Percentiles rank a stretch among this genome's conserved stretches.
phyloP scores from a whole-genome alignment of 768 basidiomycete genomes.

The Boletus vinaceobasis region DNA sequence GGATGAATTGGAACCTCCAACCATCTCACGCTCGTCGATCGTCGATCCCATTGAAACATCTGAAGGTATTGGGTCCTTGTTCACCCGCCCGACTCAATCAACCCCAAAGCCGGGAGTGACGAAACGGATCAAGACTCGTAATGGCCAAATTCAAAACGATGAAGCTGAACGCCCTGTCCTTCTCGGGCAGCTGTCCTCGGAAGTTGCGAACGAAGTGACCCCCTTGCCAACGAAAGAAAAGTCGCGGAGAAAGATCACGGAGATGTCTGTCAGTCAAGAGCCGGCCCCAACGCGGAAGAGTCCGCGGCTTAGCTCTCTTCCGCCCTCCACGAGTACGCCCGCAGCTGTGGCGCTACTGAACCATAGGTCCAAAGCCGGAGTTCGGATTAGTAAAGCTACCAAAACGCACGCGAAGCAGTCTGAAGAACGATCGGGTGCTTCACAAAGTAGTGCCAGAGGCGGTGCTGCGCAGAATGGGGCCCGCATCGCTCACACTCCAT shows the following conservation, averaged over 20 bases:
- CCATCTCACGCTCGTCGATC: conserved; percentile 4
- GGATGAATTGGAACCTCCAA: conserved; percentile 32
- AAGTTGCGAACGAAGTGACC: conserved; percentile 18
- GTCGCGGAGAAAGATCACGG: conserved; percentile 12
- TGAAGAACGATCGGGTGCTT: not conserved
- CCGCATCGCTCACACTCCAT: conserved; percentile 5
- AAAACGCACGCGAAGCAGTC: conserved; percentile 13
- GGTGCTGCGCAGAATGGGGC: not conserved
- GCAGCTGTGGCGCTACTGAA: conserved; percentile 1
- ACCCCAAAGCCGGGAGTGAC: conserved; percentile 34
- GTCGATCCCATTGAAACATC: conserved; percentile 32
- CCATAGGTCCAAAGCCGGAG: not conserved
- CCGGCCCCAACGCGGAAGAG: conserved; percentile 20
- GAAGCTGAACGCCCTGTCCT: conserved; percentile 24
- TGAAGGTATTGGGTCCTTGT: conserved; percentile 4
- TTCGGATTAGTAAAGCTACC: not conserved
- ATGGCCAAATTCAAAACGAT: conserved; percentile 30
- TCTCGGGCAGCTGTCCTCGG: conserved; percentile 19
- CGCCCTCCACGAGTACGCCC: conserved; percentile 9
- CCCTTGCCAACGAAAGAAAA: conserved; percentile 19
- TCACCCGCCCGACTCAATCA: conserved; percentile 5
- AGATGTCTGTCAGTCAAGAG: conserved; percentile 23
- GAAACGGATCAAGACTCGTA: conserved; percentile 43
- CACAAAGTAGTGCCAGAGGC: not conserved
- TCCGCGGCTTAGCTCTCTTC: conserved; percentile 6